Conservation (phyloP, 176 grass and related monocot genomes). For the Phoenix dactylifera region DNA sequence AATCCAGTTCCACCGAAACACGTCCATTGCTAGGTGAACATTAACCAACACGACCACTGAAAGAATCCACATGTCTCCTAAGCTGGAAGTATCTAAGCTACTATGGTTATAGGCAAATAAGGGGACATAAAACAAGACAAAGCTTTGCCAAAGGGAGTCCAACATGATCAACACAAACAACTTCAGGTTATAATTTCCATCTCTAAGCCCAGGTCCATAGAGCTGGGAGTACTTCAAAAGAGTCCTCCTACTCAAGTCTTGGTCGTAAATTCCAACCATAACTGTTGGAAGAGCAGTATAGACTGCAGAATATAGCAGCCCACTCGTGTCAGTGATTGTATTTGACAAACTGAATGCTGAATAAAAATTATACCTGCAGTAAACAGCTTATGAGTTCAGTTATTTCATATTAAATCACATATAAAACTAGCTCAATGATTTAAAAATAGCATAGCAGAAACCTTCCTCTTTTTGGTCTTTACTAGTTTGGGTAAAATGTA, state of each 20-base stretch:
- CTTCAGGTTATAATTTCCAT: conserved; percentile 61
- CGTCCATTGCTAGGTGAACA: conserved; percentile 77
- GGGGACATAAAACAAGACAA: conserved; percentile 70
- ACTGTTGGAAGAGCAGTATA: conserved; percentile 88
- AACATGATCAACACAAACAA: conserved; percentile 70
- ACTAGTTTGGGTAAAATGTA: no score
- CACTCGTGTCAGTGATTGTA: conserved; percentile 77
- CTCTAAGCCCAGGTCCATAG: conserved; percentile 69
- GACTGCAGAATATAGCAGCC: conserved; percentile 71
- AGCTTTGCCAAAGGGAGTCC: conserved; percentile 80
- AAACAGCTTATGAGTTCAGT: conserved; percentile 11
- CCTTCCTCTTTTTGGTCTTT: no score
- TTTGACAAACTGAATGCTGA: conserved; percentile 67
- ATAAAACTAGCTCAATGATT: not conserved
- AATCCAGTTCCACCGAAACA: conserved; percentile 69
- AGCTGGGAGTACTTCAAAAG: conserved; percentile 57
- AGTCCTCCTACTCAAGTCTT: conserved; percentile 62
- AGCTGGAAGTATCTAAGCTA: conserved; percentile 56
- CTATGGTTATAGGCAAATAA: conserved; percentile 65
- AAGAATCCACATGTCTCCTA: conserved; percentile 81
- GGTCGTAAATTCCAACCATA: conserved; percentile 72
- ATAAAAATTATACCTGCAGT: conserved; percentile 76
- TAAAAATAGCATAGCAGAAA: not conserved
- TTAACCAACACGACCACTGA: conserved; percentile 74
- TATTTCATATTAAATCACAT: conserved; percentile 4